phyloP scores from a whole-genome alignment of 2,329 filamentous ascomycete genomes.

The Bipolaris zeicola region DNA sequence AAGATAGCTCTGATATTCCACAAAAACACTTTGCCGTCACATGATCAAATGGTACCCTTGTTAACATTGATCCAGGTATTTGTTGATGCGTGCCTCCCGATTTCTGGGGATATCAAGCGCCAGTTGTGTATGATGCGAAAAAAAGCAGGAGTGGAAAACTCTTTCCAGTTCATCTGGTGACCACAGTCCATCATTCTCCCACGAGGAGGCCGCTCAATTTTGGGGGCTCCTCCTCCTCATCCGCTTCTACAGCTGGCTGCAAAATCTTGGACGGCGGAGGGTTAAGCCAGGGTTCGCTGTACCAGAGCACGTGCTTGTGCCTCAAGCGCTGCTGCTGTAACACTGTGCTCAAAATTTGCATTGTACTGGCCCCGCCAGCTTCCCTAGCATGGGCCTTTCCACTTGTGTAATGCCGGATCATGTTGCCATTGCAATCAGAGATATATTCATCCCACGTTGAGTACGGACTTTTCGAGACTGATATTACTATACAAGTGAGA shows the following conservation, averaged over 20 bases:
- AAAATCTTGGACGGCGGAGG: neutral
- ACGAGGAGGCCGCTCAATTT: neutral
- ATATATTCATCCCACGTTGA: conserved; percentile 7
- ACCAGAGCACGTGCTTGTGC: conserved; percentile 14
- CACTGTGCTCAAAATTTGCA: conserved; percentile 20
- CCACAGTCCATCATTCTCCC: neutral
- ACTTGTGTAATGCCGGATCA: conserved; percentile 35
- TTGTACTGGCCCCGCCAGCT: conserved; percentile 12
- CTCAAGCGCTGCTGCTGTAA: conserved; percentile 17
- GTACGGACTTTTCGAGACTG: too few relatives aligned
- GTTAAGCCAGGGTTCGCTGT: conserved; percentile 17
- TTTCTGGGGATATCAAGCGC: neutral
- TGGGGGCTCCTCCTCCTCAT: neutral
- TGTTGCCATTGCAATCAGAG: conserved; percentile 36
- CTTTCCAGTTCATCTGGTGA: neutral
- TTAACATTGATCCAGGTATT: neutral
- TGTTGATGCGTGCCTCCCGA: neutral
- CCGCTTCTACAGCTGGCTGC: neutral
- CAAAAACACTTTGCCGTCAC: neutral
- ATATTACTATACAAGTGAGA: too few relatives aligned
- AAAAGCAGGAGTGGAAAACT: neutral
- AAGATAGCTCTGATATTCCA: conserved; percentile 22
- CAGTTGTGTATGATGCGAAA: neutral
- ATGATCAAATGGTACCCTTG: neutral
- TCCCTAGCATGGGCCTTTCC: conserved; percentile 21